Conservation (phyloP, 768 basidiomycete genomes). For the Mycena pura region DNA sequence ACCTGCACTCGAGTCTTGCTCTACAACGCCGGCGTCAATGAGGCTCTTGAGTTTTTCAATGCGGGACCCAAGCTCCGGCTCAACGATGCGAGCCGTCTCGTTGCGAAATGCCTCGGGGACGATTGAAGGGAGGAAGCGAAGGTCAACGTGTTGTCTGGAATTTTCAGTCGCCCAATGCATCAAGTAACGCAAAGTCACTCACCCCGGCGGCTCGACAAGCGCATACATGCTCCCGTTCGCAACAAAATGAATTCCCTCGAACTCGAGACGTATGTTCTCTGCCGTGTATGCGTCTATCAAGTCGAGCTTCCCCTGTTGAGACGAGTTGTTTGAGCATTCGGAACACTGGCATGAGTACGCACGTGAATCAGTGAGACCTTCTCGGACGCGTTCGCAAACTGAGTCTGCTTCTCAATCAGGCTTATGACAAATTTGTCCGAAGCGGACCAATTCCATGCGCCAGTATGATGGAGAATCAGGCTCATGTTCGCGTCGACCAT, state of each 20-base stretch:
- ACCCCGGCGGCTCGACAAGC: slow-evolving; percentile 71
- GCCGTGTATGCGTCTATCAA: slow-evolving; percentile 57
- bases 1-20: slow-evolving; percentile 54
- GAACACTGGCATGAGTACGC: slow-evolving; percentile 34
- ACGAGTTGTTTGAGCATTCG: background rate
- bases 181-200: slow-evolving; percentile 23
- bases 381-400: slow-evolving; percentile 47
- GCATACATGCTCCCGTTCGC: slow-evolving; percentile 80
- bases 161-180: background rate
- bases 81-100: slow-evolving; percentile 63
- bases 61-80: slow-evolving; percentile 63
- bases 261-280: slow-evolving; percentile 71
- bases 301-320: slow-evolving; percentile 79
- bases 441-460: slow-evolving; percentile 75
- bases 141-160: slow-evolving; percentile 62
- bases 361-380: slow-evolving; percentile 71
- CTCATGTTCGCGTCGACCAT: slow-evolving; percentile 60
- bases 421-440: slow-evolving; percentile 70
- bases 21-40: slow-evolving; percentile 69
- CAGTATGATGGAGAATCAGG: slow-evolving; percentile 51
- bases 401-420: slow-evolving; percentile 63
- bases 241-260: slow-evolving; percentile 80
- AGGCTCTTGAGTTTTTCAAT: slow-evolving; percentile 65
- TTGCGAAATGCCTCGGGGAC: slow-evolving; percentile 65
- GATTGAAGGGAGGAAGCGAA: slow-evolving; percentile 68